These are phyloP conservation scores for Glycine soja DNA, from an alignment of 306 rosid genomes.

Conservation along the genomic window DNA sequence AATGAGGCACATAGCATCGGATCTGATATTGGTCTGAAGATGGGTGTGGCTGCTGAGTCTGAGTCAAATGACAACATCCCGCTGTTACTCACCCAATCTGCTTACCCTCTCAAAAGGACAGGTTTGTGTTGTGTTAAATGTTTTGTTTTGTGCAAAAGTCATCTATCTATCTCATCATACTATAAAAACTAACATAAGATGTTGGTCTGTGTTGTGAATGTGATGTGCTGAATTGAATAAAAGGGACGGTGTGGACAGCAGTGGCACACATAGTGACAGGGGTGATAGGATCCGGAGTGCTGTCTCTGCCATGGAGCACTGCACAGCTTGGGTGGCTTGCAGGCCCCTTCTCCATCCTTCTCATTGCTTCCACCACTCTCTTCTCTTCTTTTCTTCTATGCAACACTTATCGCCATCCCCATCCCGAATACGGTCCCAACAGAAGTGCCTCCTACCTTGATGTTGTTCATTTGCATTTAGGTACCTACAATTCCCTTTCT, in stretches of 20 bases:
- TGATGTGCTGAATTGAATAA: background rate
- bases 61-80: conserved; percentile 16
- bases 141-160: background rate
- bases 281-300: conserved; percentile 68
- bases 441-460: conserved; percentile 55
- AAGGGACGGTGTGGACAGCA: conserved; percentile 66
- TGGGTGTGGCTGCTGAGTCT: background rate
- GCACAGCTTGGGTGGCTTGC: conserved; percentile 71
- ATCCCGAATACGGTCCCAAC: conserved; percentile 54
- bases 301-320: conserved; percentile 62
- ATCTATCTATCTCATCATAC: background rate
- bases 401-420: conserved; percentile 57
- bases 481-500: conserved; percentile 20
- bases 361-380: conserved; percentile 56
- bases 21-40: background rate
- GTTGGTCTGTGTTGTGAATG: background rate
- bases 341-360: conserved; percentile 53
- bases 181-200: background rate
- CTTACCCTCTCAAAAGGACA: conserved; percentile 32
- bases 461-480: conserved; percentile 52
- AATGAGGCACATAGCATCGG: background rate
- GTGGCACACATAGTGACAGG: conserved; percentile 66
- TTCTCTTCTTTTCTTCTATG: conserved; percentile 56
- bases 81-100: conserved; percentile 31
- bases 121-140: conserved; percentile 13